Conservation (phyloP, 495 filamentous ascomycete genomes). For the Aspergillus hancockii region DNA sequence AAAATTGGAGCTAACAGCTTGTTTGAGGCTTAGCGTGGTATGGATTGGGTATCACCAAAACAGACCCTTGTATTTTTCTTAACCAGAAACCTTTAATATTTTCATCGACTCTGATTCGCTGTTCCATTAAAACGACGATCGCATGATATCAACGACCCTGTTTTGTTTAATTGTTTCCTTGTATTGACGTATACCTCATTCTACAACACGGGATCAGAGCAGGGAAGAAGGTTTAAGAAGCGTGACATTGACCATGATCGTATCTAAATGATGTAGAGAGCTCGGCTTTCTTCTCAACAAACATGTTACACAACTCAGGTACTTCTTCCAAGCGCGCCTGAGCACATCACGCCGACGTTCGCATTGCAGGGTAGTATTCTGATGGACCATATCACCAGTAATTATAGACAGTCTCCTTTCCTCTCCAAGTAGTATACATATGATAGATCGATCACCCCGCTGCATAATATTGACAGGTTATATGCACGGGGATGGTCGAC, state of each 20-base stretch:
- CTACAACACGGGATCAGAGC: neutral
- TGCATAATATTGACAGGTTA: conserved; percentile 4
- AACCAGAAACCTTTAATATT: neutral
- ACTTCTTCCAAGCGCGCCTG: neutral
- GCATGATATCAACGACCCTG: conserved; percentile 2
- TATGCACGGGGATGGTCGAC: neutral
- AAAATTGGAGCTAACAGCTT: neutral
- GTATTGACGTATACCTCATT: neutral
- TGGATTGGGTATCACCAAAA: conserved; percentile 6
- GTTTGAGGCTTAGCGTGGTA: conserved; percentile 3
- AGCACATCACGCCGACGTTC: neutral
- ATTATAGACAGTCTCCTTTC: neutral
- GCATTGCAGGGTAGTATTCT: neutral
- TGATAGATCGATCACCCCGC: conserved; percentile 1
- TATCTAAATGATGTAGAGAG: too few relatives aligned
- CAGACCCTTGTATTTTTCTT: conserved; percentile 12
- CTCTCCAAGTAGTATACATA: neutral
- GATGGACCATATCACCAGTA: neutral
- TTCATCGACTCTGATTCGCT: neutral
- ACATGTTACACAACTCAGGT: neutral
- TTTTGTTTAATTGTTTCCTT: conserved; percentile 3
- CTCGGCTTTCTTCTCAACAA: too few relatives aligned
- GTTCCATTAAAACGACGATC: neutral
- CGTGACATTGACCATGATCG: too few relatives aligned
- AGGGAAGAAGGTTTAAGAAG: too few relatives aligned